Percentiles rank a stretch among this genome's conserved stretches.
These are phyloP conservation scores for Penicillium bovifimosum DNA, from an alignment of 495 filamentous ascomycete genomes.

Conservation along the genomic window DNA sequence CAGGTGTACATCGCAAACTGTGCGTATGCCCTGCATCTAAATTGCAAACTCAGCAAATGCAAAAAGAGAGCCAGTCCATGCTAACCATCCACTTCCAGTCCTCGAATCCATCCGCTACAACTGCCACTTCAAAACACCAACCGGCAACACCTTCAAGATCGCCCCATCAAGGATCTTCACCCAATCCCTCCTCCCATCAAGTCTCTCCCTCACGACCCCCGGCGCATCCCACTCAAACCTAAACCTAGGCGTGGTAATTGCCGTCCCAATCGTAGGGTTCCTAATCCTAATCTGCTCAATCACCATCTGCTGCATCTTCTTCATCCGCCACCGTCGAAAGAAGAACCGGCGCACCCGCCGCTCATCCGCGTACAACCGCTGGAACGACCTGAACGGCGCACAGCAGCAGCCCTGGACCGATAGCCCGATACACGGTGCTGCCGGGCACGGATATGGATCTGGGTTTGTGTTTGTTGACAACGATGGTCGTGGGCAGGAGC, in stretches of 20 bases:
- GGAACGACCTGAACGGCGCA: constrained; percentile 23
- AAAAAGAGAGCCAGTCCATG: background rate
- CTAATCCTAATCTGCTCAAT: constrained; percentile 27
- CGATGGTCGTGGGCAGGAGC: constrained; percentile 19
- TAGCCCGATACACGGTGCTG: constrained; percentile 5
- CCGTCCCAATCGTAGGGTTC: constrained; percentile 41
- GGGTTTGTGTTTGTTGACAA: constrained; percentile 28
- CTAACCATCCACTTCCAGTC: constrained; percentile 25
- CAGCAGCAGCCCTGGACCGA: constrained; percentile 20
- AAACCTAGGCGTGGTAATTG: constrained; percentile 42
- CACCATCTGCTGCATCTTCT: constrained; percentile 33
- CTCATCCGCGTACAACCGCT: constrained; percentile 22
- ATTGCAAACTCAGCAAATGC: background rate
- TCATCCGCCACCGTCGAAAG: constrained; percentile 35
- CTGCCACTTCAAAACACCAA: constrained; percentile 39
- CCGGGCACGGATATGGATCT: constrained; percentile 8
- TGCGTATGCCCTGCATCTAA: constrained; percentile 23
- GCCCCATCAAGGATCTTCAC: constrained; percentile 42
- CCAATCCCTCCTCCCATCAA: constrained; percentile 35
- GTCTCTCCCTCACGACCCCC: constrained; percentile 23
- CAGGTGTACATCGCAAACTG: constrained; percentile 48
- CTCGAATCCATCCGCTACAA: constrained; percentile 47
- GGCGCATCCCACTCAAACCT: constrained; percentile 18
- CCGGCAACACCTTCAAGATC: constrained; percentile 36
- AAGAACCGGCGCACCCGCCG: constrained; percentile 18